Evolutionary conservation across 257 asterid species (phyloP), one percentile per base, ranked within the genome.

Genomic region (Misopates orontium): DNA sequence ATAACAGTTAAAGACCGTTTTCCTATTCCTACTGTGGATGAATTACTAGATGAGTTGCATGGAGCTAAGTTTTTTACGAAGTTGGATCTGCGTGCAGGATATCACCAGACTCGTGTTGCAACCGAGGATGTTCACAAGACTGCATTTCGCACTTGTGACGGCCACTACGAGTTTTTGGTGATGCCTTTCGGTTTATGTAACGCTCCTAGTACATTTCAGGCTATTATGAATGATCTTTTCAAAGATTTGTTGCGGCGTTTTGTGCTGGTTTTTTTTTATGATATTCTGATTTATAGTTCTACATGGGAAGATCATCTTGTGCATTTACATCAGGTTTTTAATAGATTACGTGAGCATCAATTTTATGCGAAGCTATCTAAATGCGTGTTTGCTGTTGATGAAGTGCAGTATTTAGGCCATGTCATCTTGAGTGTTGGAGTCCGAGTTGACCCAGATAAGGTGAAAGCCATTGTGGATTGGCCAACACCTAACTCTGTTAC

Each of bases 201-300:
- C 42, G 42, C 42, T 1, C 42, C 42, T 1, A 3, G 10, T 4
- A 36, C 42, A 36, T 36, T 36, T 36, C 42, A 36, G 8, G 42
- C 42, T 9, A 9, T 36, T 36, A 36, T 36, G 42, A 36, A 36
- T 36, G 42, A 36, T 8, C 8, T 1, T 68, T 68, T 39, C 22
- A 44, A 0, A 16, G 8, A 0, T 41, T 10, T 10, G n/a, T 10
- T 62, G 0, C 49, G 57, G 0, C 10, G 0, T 0, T 70, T 70
- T n/a, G 50, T 70, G 0, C 7, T 62, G 22, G 59, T 53, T 4
- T 71, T 70, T 4, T 54, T 63, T 15, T 23, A 71, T 4, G 61
- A 71, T 18, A 71, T 63, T 1, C 6, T 71, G 10, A 19, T 71
- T 4, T 64, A 64, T 20, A 62, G 75, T n/a, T 4, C 48, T 0